Evolutionary conservation across 75 land plant species (phyloP).

Genomic region (Azolla pinnata): DNA sequence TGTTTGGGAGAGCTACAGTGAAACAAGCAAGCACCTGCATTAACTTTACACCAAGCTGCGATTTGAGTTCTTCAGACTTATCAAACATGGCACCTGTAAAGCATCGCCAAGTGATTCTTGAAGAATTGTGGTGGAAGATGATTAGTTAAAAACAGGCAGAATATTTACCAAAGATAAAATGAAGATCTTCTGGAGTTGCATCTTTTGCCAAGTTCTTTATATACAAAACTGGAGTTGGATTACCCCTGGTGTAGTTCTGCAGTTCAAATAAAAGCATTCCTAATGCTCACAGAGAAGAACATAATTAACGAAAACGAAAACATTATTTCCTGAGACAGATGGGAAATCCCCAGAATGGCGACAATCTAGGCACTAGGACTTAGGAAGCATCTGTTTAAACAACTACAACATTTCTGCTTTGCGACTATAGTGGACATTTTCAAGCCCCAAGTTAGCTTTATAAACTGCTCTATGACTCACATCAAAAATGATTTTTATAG

Average conservation of each 20-base stretch:
- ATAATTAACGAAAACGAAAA: no score
- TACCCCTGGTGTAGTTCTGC: conserved; percentile 76
- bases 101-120: no score
- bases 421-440: background rate
- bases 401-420: no score
- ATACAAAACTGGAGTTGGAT: conserved; percentile 76
- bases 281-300: no score
- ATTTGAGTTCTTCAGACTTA: conserved; percentile 46
- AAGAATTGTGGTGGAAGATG: no score
- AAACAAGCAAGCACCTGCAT: no score
- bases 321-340: no score
- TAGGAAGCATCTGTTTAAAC: no score
- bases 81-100: conserved; percentile 74
- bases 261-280: conserved; percentile 5
- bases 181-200: conserved; percentile 71
- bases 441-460: background rate
- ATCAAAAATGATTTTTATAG: background rate
- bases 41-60: conserved; percentile 54
- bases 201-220: conserved; percentile 91
- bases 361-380: no score
- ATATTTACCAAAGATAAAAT: conserved; percentile 66
- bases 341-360: no score
- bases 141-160: no score
- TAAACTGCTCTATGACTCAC: background rate
- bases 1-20: background rate